Evolutionary conservation across 2,329 filamentous ascomycete genomes (phyloP), one percentile per base, ranked within the genome.

Genomic region (Elsinoe necatrix): DNA sequence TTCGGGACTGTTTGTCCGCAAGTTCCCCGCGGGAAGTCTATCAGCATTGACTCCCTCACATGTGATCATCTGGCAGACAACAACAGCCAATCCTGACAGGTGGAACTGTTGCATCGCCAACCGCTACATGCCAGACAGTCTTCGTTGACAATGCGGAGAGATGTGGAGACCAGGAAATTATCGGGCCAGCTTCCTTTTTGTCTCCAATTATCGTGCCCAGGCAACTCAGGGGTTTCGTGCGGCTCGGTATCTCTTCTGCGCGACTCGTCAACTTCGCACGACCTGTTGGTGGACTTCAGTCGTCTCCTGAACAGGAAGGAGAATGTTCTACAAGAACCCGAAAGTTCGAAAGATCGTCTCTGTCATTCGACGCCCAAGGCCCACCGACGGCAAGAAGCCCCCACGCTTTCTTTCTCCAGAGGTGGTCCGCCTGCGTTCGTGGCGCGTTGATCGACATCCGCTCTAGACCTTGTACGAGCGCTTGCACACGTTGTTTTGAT

Each of bases 401-500:
- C 45, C 45, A 50, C 45, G 45, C 45, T 34, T 50, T 50, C 7
- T 31, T 12, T 34, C 45, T 31, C 45, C 25, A 50, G 45, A 50
- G 14, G 7, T 20, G 23, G 25, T 18, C 48, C 29, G 48, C 25
- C 37, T 23, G 48, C 48, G 45, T 50, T 50, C 48, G 29, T 52
- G 48, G 48, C 48, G 29, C 16, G 18, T 52, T 52, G 48, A 52
- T 52, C 48, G 18, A 39, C 48, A 35, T 6, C 14, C 31, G 8
- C 27, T 52, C 31, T 27, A 52, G 48, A 52, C 48, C 48, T 31
- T 52, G 48, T 29, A 20, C 20, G 31, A 37, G 48, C 39, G 48
- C 48, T 21, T 23, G 31, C 16, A 39, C 48, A 52, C 48, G 48
- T 52, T 52, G 48, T 52, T 52, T 52, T 52, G 48, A 52, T 52